A percentile compares a stretch with the other conserved stretches of the same genome.
Conservation (phyloP, 331 rosid species). For the Cydonia oblonga region DNA sequence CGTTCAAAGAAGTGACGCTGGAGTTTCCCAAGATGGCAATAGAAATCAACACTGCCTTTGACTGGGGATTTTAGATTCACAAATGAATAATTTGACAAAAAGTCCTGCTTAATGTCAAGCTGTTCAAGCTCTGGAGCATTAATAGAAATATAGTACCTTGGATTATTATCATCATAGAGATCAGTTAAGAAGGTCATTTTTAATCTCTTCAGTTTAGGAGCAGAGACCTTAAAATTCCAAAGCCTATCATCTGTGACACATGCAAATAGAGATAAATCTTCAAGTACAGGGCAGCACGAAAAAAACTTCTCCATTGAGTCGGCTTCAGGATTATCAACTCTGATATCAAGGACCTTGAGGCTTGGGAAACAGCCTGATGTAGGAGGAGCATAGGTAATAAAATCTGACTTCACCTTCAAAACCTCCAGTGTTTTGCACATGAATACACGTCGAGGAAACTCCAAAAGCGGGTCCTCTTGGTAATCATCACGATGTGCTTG, state of each 20-base stretch:
- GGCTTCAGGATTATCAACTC: not conserved
- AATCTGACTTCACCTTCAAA: not conserved
- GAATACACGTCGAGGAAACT: conserved; percentile 3
- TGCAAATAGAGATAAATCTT: not conserved
- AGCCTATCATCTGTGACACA: too few species aligned
- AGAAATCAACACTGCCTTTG: not conserved
- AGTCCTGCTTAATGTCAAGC: not conserved
- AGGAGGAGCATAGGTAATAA: not conserved
- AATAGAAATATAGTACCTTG: not conserved
- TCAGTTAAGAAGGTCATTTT: not conserved
- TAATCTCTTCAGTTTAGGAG: not conserved
- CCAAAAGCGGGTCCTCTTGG: not conserved
- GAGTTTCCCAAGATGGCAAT: too few species aligned
- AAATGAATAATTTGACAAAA: not conserved
- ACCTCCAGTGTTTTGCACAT: not conserved
- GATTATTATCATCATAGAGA: not conserved
- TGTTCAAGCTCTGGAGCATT: not conserved
- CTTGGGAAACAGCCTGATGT: not conserved
- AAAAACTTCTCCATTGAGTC: not conserved
- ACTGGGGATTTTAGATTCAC: not conserved
- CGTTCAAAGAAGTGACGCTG: too few species aligned
- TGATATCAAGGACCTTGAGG: not conserved
- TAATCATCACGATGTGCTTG: not conserved
- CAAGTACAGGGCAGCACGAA: not conserved
- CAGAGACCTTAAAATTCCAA: not conserved